phyloP scores from a whole-genome alignment of 2,329 filamentous ascomycete species.

The Trichoderma arundinaceum region DNA sequence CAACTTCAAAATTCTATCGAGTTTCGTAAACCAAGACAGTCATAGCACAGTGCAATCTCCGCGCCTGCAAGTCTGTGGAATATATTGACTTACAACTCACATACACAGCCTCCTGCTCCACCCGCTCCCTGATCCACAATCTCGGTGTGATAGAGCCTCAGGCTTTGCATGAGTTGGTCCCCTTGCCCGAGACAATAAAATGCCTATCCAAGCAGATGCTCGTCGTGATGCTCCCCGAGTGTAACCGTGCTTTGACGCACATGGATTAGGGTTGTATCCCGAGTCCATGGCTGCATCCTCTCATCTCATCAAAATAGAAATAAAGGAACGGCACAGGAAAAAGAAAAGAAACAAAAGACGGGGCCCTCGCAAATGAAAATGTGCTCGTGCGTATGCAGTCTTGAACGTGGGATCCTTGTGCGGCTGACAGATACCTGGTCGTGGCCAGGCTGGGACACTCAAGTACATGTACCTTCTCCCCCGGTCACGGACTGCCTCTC shows the following conservation, averaged over 20 bases:
- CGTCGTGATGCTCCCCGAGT: neutral
- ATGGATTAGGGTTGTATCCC: neutral
- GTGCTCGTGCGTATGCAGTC: no score
- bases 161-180: neutral
- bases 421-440: neutral
- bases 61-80: neutral
- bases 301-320: neutral
- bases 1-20: neutral
- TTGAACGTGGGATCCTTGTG: conserved; percentile 3
- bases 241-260: neutral
- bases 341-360: neutral
- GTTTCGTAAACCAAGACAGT: neutral
- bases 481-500: neutral
- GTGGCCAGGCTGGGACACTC: neutral
- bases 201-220: neutral
- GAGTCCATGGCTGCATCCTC: neutral
- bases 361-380: neutral
- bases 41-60: conserved; percentile 8
- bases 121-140: neutral
- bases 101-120: conserved; percentile 13
- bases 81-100: neutral
- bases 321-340: neutral
- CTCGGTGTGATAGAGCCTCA: conserved; percentile 1
- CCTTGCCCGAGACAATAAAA: neutral
- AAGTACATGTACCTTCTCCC: neutral